A percentile compares a stretch with the other conserved stretches of the same genome.
These are phyloP conservation scores for Pyropia haitanensis DNA, from an alignment of 23 red algal genomes.

Conservation along the genomic window DNA sequence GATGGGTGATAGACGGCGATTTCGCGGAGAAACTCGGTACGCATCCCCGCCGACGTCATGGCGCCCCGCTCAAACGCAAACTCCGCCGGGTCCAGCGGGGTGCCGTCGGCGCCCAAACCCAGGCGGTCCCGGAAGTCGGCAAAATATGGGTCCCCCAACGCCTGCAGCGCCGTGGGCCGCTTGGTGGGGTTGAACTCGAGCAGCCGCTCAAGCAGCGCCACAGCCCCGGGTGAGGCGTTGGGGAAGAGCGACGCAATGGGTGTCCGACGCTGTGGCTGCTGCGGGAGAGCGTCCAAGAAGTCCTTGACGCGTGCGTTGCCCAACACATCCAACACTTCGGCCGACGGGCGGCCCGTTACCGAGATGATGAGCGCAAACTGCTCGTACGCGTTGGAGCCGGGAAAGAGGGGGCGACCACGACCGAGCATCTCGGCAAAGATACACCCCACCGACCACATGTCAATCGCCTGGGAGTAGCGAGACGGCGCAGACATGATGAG, in stretches of 20 bases:
- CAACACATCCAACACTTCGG: conserved; percentile 35
- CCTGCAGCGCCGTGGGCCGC: conserved; percentile 63
- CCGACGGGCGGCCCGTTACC: conserved; percentile 48
- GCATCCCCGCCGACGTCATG: conserved; percentile 47
- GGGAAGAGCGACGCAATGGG: conserved; percentile 30
- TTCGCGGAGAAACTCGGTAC: conserved; percentile 67
- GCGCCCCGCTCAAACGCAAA: conserved; percentile 76
- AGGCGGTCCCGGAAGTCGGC: conserved; percentile 43
- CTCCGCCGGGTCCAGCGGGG: conserved; percentile 69
- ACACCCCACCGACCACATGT: conserved; percentile 93
- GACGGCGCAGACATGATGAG: conserved; percentile 70
- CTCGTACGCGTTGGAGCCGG: conserved; percentile 58
- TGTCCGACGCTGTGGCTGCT: conserved; percentile 11
- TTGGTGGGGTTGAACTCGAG: conserved; percentile 63
- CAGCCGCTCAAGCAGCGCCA: conserved; percentile 68
- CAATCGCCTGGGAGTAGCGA: conserved; percentile 84
- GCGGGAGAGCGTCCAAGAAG: conserved; percentile 33
- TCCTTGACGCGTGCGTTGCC: conserved; percentile 41
- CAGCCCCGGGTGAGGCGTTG: conserved; percentile 38
- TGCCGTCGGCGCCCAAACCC: conserved; percentile 44
- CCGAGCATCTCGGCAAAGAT: conserved; percentile 91
- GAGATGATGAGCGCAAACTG: conserved; percentile 85
- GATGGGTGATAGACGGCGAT: conserved; percentile 90
- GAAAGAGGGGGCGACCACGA: conserved; percentile 71
- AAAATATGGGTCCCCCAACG: conserved; percentile 77